phyloP scores from a whole-genome alignment of 306 rosid species.

The Arachis hypogaea region DNA sequence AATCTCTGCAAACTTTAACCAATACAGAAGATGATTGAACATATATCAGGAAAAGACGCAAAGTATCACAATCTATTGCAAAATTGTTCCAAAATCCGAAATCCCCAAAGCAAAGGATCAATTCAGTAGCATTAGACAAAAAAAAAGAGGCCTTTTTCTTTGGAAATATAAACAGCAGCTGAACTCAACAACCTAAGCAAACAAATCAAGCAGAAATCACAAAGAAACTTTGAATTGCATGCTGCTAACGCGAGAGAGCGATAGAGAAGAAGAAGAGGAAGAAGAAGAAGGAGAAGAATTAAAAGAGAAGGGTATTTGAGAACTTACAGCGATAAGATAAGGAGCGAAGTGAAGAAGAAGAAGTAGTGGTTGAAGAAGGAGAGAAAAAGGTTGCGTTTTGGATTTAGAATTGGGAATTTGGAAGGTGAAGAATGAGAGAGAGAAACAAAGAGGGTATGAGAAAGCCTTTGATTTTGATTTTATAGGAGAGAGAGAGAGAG shows the following conservation, averaged over 20 bases:
- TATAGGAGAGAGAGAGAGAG: neutral
- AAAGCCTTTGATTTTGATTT: neutral
- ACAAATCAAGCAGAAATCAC: neutral
- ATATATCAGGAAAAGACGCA: too few species aligned
- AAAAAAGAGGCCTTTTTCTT: neutral
- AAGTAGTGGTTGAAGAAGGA: neutral
- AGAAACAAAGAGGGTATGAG: neutral
- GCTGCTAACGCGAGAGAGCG: neutral
- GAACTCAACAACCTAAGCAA: conserved; percentile 1
- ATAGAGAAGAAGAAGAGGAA: neutral
- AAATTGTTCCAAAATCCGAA: neutral
- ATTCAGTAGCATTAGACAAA: neutral
- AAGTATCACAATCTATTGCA: too few species aligned
- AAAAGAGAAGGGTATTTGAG: neutral
- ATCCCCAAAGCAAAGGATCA: neutral
- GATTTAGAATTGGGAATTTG: neutral
- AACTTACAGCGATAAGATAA: conserved; percentile 29
- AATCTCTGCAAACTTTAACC: conserved; percentile 20
- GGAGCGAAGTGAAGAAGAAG: neutral
- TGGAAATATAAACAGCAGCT: conserved; percentile 14
- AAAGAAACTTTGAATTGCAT: neutral
- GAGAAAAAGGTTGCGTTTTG: neutral
- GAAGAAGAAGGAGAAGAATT: neutral
- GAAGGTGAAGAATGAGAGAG: neutral
- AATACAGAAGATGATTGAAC: neutral